Conservation (phyloP, 805 yeast genomes). For the Vanderwaltozyma polyspora region DNA sequence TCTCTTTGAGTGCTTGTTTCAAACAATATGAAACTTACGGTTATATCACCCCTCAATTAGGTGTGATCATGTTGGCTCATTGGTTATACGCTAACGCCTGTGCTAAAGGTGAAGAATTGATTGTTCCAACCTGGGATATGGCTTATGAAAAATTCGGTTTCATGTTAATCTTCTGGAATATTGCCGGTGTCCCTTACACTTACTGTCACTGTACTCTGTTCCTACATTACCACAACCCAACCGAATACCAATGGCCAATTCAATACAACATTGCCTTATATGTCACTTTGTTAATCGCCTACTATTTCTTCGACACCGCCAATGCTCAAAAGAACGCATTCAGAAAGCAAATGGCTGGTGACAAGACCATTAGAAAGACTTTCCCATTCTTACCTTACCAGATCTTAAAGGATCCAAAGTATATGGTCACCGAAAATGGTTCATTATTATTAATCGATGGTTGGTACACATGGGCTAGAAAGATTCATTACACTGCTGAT, state of each 20-base stretch:
- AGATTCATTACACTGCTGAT: slow-evolving; percentile 92
- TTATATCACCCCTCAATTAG: slow-evolving; percentile 62
- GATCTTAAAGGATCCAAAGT: slow-evolving; percentile 70
- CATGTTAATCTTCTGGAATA: slow-evolving; percentile 97
- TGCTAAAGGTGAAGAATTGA: slow-evolving; percentile 93
- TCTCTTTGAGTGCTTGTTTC: slow-evolving; percentile 61
- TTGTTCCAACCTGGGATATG: slow-evolving; percentile 99
- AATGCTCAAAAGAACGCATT: slow-evolving; percentile 93
- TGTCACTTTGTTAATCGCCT: slow-evolving; percentile 50
- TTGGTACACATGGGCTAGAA: slow-evolving; percentile 89
- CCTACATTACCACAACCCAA: slow-evolving; percentile 73
- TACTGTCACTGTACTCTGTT: slow-evolving; percentile 89
- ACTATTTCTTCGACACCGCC: slow-evolving; percentile 88
- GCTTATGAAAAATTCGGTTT: slow-evolving; percentile 99
- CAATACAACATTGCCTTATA: slow-evolving; percentile 47
- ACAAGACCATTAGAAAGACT: slow-evolving; percentile 61
- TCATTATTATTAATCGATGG: slow-evolving; percentile 82
- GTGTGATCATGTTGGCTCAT: slow-evolving; percentile 67
- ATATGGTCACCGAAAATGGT: slow-evolving; percentile 77
- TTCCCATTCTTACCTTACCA: slow-evolving; percentile 91
- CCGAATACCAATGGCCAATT: slow-evolving; percentile 66
- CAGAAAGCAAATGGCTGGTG: slow-evolving; percentile 77
- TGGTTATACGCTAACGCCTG: slow-evolving; percentile 96
- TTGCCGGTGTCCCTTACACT: slow-evolving; percentile 97
- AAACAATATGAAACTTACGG: slow-evolving; percentile 81